Evolutionary conservation across 148 eudicot species (phyloP).

Genomic region (Pouteria glomerata): DNA sequence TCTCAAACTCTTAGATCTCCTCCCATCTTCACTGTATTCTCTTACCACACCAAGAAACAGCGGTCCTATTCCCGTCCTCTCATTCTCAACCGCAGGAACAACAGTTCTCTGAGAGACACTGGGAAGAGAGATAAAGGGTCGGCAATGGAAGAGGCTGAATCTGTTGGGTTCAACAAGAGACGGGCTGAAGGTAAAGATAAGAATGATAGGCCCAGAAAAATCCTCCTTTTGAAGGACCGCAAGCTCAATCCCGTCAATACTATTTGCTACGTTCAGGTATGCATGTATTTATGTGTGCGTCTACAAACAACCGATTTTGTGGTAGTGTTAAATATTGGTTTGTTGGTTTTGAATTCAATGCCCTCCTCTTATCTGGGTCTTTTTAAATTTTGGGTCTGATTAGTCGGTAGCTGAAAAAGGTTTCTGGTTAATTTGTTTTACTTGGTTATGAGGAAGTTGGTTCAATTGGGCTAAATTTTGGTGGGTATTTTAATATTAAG

Average conservation of each 20-base stretch:
- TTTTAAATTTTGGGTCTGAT: background rate
- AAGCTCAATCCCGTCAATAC: slow-evolving; percentile 78
- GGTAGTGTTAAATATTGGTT: background rate
- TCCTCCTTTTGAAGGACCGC: slow-evolving; percentile 51
- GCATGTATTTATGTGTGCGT: background rate
- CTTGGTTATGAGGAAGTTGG: background rate
- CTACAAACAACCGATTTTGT: background rate
- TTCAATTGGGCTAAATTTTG: background rate
- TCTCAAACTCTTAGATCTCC: slow-evolving; percentile 8
- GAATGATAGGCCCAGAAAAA: slow-evolving; percentile 41
- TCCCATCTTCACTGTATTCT: slow-evolving; percentile 23
- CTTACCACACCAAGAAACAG: slow-evolving; percentile 26
- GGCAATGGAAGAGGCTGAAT: slow-evolving; percentile 33
- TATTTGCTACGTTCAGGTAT: slow-evolving; percentile 76
- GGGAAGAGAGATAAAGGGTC: slow-evolving; percentile 21
- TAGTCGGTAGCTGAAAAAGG: background rate
- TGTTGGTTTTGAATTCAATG: background rate
- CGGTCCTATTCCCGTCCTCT: slow-evolving; percentile 16
- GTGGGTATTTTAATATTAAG: background rate
- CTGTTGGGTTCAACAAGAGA: slow-evolving; percentile 55
- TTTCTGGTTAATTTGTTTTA: background rate
- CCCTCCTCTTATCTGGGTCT: background rate
- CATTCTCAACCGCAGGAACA: slow-evolving; percentile 18
- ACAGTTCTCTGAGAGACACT: slow-evolving; percentile 30
- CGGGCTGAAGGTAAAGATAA: slow-evolving; percentile 83